Base-by-base conservation (phyloP, 768 basidiomycete species). In the Mycena floridula region DNA sequence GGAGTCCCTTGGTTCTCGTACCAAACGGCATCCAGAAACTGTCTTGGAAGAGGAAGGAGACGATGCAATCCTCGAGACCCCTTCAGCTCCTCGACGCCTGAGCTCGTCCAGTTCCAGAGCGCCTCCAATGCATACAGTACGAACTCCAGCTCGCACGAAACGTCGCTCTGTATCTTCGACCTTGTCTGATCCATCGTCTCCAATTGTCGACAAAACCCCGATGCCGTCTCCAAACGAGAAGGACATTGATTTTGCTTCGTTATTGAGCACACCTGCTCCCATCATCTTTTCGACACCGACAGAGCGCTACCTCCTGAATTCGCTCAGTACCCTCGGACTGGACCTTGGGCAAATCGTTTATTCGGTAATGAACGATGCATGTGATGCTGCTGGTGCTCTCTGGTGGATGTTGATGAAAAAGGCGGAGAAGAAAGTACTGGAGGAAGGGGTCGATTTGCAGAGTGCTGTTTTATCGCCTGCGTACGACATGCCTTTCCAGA, bases 391-490 rank as follows among this genome's bases (percentile, higher is more conserved):
- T 11, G 86, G 91, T 7, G 90, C 94, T 1, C 65, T 90, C 7
- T 99, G 94, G 94, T 99, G 96, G 96, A 89, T 95, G 77, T 68
- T 97, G 40, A 85, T 82, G 61, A 78, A 82, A 60, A 93, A 82
- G 55, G 77, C 81, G 16, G 92, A 78, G 69, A 80, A 64, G 51
- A 76, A 72, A 37, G 70, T 69, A 8, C 18, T 59, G 12, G 70
- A 71, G 21, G 68, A 66, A 21, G 50, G 47, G 16, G 15, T 15
- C 15, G 32, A 35, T 35, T 18, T 18, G 18, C 15, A 18, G 4
- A 15, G 15, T 4, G 32, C 32, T 18, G 18, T 18, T 35, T 18
- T 35, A 15, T 18, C 32, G 18, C 18, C 7, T 15, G 32, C 32
- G 18, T 35, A 3, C 32, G 32, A 35, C 18, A 35, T 7, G 3